Evolutionary conservation across 2,329 filamentous ascomycete species (phyloP).

Genomic region (Botrytis tulipae): DNA sequence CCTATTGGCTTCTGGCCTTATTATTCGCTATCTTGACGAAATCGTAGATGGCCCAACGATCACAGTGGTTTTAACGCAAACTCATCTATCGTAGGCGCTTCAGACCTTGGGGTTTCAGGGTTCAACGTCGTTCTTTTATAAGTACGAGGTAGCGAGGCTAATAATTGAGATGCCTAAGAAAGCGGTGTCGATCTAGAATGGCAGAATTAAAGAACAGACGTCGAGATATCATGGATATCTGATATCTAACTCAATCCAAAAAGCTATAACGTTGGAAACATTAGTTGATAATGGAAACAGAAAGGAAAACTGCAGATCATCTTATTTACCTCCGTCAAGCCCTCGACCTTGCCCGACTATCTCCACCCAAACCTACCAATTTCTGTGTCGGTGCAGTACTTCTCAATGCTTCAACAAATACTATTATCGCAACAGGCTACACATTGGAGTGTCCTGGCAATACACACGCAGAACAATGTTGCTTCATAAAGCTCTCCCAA

Average conservation of each 20-base stretch:
- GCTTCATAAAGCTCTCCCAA: conserved; percentile 69
- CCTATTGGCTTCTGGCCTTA: not conserved
- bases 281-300: not conserved
- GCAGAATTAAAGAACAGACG: conserved; percentile 3
- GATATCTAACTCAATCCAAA: not conserved
- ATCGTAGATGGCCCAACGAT: not conserved
- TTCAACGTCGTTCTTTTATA: not conserved
- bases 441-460: conserved; percentile 89
- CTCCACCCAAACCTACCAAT: conserved; percentile 84
- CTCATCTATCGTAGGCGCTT: not conserved
- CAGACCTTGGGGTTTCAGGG: not conserved
- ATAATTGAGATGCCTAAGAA: not conserved
- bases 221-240: not conserved
- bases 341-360: conserved; percentile 72
- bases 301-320: conserved; percentile 23
- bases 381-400: conserved; percentile 95
- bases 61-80: not conserved
- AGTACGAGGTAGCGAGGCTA: too few species aligned
- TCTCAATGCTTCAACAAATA: conserved; percentile 55
- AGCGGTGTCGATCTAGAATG: conserved; percentile 5
- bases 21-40: conserved; percentile 6
- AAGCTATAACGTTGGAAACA: not conserved
- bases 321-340: conserved; percentile 64
- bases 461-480: conserved; percentile 95
- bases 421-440: conserved; percentile 76